Conservation (phyloP, 2,329 filamentous ascomycete species). For the Colletotrichum spaethianum region DNA sequence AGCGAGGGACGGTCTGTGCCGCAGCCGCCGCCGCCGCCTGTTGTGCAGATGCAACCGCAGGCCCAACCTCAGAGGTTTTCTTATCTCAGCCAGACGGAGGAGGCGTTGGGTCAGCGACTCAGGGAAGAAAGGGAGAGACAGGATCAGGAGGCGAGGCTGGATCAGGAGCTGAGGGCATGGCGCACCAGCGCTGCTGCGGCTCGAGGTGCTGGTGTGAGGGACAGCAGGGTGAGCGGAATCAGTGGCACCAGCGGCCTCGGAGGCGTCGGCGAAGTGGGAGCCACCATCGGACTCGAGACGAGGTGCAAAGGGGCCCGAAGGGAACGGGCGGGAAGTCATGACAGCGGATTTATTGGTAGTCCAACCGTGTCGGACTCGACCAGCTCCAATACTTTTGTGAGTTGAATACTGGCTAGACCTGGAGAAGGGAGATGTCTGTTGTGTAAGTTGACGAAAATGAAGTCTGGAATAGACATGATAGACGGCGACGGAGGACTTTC, state of each 20-base stretch:
- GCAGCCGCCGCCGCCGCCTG: neutral
- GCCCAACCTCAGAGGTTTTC: neutral
- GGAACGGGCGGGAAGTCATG: conserved; percentile 29
- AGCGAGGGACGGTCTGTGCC: neutral
- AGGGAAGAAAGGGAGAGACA: conserved; percentile 33
- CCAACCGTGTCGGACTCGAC: conserved; percentile 11
- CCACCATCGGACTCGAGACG: neutral
- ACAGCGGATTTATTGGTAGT: conserved; percentile 40
- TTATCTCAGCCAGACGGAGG: conserved; percentile 35
- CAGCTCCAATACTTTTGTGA: conserved; percentile 30
- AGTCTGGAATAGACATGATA: conserved; percentile 9
- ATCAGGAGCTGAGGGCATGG: conserved; percentile 19
- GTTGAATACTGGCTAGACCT: neutral
- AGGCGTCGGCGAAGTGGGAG: neutral
- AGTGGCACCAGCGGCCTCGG: neutral
- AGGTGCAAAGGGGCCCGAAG: neutral
- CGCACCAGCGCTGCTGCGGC: neutral
- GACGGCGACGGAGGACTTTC: neutral
- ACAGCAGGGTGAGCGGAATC: too few relatives aligned
- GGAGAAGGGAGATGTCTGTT: too few relatives aligned
- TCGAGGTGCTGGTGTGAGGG: neutral
- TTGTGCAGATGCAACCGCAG: neutral
- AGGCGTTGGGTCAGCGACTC: conserved; percentile 37
- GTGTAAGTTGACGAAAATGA: neutral
- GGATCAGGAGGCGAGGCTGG: conserved; percentile 27